Base-by-base conservation (phyloP, 2,329 filamentous ascomycete genomes). In the Teratosphaeria nubilosa region DNA sequence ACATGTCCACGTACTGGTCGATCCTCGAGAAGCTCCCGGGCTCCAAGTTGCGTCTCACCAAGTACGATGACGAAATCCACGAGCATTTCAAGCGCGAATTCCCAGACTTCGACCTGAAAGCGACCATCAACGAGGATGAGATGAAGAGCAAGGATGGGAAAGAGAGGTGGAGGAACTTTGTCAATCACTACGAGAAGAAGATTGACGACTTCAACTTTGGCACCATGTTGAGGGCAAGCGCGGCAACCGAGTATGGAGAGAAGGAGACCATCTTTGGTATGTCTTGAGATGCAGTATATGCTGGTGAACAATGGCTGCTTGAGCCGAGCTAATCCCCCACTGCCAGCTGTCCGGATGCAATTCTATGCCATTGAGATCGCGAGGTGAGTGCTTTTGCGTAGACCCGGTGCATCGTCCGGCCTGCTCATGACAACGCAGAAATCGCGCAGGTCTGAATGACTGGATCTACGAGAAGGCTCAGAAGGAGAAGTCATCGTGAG, bases 71-170 rank as follows among this genome's bases (percentile, higher is more conserved):
- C 72, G 91, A 96, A 51, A 99, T 99, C 74, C 86, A 88, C 75
- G 87, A 89, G 65, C 90, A 96, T 75, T 88, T 99, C 68, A 86
- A 86, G 74, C 79, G 80, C 63, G 89, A 90, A 55, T 97, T 99
- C 69, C 94, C 94, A 64, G 94, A 97, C 31, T 95, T 96, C 70
- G 88, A 99, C 74, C 85, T 91, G 1, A 82, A 85, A 20, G 84
- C 77, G 50, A 88, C 87, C 11, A 86, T 99, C 64, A 76, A 95
- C 72, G 94, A 99, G 77, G 87, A 96, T 66, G 81, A 88, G 67
- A 96, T 99, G 92, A 99, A 99, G 86, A 96, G 90, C 82, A 95
- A 95, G 78, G 76, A 79, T 14, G 92, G 92, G 72, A 99, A 99
- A 80, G 90, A 95, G 76, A 82, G 83, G 72, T 99, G 94, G 94